These are phyloP conservation scores for Asterochloris erici DNA, from an alignment of 139 green algal genomes.

Conservation along the genomic window DNA sequence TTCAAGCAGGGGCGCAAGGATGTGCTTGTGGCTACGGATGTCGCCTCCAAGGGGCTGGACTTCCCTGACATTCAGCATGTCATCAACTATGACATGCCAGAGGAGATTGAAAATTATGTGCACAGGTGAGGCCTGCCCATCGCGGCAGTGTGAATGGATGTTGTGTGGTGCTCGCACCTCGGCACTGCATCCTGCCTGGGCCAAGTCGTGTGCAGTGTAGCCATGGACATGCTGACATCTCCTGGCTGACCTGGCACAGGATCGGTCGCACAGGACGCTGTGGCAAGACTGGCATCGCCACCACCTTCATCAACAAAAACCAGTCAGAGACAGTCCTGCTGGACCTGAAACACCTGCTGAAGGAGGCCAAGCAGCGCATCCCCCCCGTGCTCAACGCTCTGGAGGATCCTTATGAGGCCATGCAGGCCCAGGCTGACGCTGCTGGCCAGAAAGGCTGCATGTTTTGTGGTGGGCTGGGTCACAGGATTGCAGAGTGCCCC, in stretches of 20 bases:
- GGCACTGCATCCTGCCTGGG: neutral
- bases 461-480: slow-evolving; percentile 96
- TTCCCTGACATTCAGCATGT: slow-evolving; percentile 96
- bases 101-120: slow-evolving; percentile 99
- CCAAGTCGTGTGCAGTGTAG: neutral
- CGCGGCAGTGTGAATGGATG: neutral
- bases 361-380: slow-evolving; percentile 94
- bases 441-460: slow-evolving; percentile 84
- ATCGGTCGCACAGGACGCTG: slow-evolving; percentile 87
- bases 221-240: neutral
- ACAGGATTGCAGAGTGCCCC: slow-evolving; percentile 94
- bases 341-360: slow-evolving; percentile 97
- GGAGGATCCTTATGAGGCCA: slow-evolving; percentile 84
- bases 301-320: slow-evolving; percentile 97
- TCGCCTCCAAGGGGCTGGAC: slow-evolving; percentile 91
- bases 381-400: slow-evolving; percentile 83
- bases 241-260: slow-evolving; percentile 4
- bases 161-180: neutral
- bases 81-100: slow-evolving; percentile 99
- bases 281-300: slow-evolving; percentile 96
- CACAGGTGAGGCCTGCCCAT: slow-evolving; percentile 68
- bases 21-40: slow-evolving; percentile 97
- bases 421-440: slow-evolving; percentile 69
- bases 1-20: slow-evolving; percentile 91
- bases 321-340: slow-evolving; percentile 91